These are phyloP conservation scores for Calonectria crousiana DNA, from an alignment of 2,329 filamentous ascomycete genomes.

Conservation along the genomic window DNA sequence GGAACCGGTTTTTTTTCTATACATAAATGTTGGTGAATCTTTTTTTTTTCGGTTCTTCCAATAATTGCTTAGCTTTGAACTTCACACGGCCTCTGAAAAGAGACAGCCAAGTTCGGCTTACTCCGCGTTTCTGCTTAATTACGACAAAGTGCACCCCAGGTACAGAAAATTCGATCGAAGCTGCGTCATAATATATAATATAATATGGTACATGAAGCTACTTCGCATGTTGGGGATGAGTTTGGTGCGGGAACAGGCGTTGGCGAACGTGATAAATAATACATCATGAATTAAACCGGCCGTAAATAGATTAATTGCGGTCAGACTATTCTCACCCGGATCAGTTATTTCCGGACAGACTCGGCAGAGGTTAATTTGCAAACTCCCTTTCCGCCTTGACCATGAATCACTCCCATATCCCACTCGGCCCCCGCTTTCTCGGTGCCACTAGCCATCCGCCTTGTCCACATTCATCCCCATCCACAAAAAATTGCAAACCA, in stretches of 20 bases:
- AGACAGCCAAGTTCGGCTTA: neutral
- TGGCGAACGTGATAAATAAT: neutral
- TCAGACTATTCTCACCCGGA: neutral
- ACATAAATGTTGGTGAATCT: no score
- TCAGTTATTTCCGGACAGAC: neutral
- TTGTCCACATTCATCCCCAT: neutral
- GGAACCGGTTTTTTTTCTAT: no score
- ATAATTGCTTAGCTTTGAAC: no score
- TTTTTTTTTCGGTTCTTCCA: no score
- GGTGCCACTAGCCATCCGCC: neutral
- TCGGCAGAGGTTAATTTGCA: neutral
- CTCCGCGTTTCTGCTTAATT: no score
- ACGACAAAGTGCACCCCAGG: no score
- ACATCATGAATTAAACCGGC: neutral
- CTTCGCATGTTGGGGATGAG: neutral
- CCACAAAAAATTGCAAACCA: neutral
- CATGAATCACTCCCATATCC: neutral
- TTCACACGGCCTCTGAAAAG: neutral
- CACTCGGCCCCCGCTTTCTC: neutral
- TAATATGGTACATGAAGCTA: neutral
- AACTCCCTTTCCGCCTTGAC: neutral
- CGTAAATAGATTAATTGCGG: neutral
- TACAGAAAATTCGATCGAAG: neutral
- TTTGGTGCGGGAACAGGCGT: neutral
- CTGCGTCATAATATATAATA: neutral